These are phyloP conservation scores for Penicillium sp. DNA, from an alignment of 2,329 filamentous ascomycete genomes.

Conservation along the genomic window DNA sequence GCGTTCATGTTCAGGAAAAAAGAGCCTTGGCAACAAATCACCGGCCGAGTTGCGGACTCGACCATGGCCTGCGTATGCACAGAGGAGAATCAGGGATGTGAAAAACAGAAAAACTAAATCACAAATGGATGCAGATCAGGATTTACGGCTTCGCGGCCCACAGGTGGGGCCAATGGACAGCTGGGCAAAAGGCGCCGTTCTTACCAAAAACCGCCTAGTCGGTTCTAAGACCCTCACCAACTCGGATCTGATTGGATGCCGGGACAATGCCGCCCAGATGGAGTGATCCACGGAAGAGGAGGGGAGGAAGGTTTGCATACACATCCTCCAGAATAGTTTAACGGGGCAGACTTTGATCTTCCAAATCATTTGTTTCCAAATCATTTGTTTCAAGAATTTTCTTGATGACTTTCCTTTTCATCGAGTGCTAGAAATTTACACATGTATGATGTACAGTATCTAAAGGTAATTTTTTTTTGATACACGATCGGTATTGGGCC, in stretches of 20 bases:
- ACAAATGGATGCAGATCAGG: slow-evolving; percentile 4
- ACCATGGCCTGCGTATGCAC: background rate
- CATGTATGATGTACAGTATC: too few species aligned
- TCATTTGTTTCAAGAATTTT: background rate
- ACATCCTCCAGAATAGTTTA: background rate
- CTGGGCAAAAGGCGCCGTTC: background rate
- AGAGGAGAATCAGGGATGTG: background rate
- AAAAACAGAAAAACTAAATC: background rate
- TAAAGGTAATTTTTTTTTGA: background rate
- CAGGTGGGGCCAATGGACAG: slow-evolving; percentile 1
- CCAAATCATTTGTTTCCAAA: background rate
- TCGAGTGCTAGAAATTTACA: too few species aligned
- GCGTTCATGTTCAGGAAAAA: background rate
- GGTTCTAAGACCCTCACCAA: background rate
- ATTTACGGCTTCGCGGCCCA: slow-evolving; percentile 2
- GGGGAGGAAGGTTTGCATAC: background rate
- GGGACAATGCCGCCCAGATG: background rate
- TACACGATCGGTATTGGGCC: background rate
- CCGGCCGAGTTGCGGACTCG: background rate
- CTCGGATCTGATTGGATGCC: background rate
- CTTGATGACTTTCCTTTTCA: background rate
- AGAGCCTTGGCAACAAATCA: background rate
- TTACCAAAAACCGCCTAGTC: background rate
- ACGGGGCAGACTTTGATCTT: background rate
- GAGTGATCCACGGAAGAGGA: background rate